Base-by-base conservation (phyloP, 495 filamentous ascomycete genomes). In the Aspergillus hancockii region DNA sequence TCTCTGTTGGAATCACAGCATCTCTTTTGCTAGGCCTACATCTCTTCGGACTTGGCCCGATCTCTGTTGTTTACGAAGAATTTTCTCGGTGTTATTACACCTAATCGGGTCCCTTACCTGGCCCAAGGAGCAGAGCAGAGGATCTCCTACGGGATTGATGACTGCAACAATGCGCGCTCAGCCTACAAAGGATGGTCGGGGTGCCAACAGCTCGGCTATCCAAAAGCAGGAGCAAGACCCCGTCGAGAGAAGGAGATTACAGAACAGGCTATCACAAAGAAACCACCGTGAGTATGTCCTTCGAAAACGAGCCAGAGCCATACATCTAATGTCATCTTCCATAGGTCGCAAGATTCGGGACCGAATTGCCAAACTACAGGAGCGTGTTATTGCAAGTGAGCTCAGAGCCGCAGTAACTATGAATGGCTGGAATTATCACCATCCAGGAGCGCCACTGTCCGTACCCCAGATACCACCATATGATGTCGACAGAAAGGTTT, bases 361-460 rank as follows among this genome's bases (percentile, higher is more conserved):
- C 30, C 71, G 75, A 9, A 75, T 77, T 52, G 73, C 75, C 25
- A 77, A 75, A 46, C 71, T 77, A 3, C 75, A 77, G 59, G 75
- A 77, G 45, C 75, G 73, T 4, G 75, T 77, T 9, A 71, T 77
- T 19, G 75, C 73, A 28, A 77, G 71, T 54, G 75, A 77, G 53
- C 70, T 77, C 0, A 59, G 70, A 54, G 73, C 73, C 0, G 69
- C 69, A 6, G 73, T 73, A 1, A 67, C 57, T 16, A 61, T 74
- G 3, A 67, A 72, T 36, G 69, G 70, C 22, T 76, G 72, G 74
- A 60, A 63, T 32, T 65, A 69, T 12, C 22, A 50, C 14, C 68
- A 63, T 23, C 40, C 49, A 2, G 19, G 63, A 16, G 49, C 57
- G 4, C 51, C 55, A 14, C 53, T 61, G 4, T 10, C 32, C 2